Evolutionary conservation across 495 filamentous ascomycete genomes (phyloP).

Genomic region (Tuber borchii): DNA sequence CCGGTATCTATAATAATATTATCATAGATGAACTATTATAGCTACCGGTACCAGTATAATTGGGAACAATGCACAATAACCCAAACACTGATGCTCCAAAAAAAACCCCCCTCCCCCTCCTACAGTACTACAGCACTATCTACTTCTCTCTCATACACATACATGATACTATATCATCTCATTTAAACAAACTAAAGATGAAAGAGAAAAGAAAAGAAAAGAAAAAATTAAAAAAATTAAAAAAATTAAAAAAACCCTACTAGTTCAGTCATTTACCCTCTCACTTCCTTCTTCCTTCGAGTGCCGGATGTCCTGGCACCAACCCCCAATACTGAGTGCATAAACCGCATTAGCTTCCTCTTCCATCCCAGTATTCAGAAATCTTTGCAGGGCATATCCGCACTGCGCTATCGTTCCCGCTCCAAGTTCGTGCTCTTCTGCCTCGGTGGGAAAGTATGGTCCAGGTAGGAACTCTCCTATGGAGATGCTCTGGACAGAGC

Average conservation of each 20-base stretch:
- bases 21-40: neutral
- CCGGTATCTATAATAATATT: neutral
- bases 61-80: neutral
- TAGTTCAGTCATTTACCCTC: neutral
- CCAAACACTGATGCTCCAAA: neutral
- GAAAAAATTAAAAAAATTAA: neutral
- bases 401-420: neutral
- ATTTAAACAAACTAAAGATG: too few relatives aligned
- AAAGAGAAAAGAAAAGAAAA: too few relatives aligned
- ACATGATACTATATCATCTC: too few relatives aligned
- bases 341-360: neutral
- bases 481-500: neutral
- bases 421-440: neutral
- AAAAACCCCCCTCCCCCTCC: too few relatives aligned
- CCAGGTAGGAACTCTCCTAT: neutral
- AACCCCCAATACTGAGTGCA: neutral
- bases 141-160: too few relatives aligned
- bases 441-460: neutral
- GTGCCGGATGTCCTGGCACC: neutral
- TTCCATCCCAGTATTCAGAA: neutral
- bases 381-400: neutral
- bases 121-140: too few relatives aligned
- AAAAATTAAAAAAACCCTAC: neutral
- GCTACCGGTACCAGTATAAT: neutral
- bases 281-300: neutral